phyloP scores from a whole-genome alignment of 257 asterid genomes.

The Haberlea rhodopensis region DNA sequence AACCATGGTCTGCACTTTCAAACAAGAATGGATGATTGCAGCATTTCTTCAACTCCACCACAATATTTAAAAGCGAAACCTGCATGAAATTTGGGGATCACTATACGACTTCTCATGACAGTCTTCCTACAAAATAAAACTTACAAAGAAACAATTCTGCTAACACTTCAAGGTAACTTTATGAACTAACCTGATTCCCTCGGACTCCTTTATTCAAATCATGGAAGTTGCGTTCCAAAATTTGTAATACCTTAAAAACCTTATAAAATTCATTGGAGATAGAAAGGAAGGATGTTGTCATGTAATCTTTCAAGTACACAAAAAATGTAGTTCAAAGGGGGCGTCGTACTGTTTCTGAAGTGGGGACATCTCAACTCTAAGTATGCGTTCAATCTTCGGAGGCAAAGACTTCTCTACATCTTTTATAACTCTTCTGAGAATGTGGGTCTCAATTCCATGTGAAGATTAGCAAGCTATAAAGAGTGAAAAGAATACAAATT shows the following conservation, averaged over 20 bases:
- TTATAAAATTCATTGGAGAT: constrained; percentile 20
- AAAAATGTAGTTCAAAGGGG: not conserved
- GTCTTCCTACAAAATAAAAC: constrained; percentile 9
- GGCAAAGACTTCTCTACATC: constrained; percentile 99
- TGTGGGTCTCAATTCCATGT: constrained; percentile 96
- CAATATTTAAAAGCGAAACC: constrained; percentile 98
- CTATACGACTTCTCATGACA: constrained; percentile 16
- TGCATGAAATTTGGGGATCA: constrained; percentile 34
- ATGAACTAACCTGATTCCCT: constrained; percentile 80
- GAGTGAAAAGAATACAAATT: constrained; percentile 18
- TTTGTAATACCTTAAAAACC: constrained; percentile 99
- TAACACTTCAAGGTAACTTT: constrained; percentile 20
- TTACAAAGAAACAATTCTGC: constrained; percentile 18
- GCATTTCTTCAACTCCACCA: constrained; percentile 99
- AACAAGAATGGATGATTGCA: constrained; percentile 98
- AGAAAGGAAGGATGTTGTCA: not conserved
- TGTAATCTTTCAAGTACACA: constrained; percentile 13
- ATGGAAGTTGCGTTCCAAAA: constrained; percentile 93
- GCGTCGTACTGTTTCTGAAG: constrained; percentile 95
- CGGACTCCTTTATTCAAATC: constrained; percentile 99
- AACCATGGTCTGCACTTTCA: constrained; percentile 99
- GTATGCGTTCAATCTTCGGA: constrained; percentile 96
- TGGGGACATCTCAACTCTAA: constrained; percentile 99
- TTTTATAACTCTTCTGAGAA: constrained; percentile 95
- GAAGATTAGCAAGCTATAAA: constrained; percentile 89